These are phyloP conservation scores for Yarrowia sp. DNA, from an alignment of 805 yeast species.

Conservation along the genomic window DNA sequence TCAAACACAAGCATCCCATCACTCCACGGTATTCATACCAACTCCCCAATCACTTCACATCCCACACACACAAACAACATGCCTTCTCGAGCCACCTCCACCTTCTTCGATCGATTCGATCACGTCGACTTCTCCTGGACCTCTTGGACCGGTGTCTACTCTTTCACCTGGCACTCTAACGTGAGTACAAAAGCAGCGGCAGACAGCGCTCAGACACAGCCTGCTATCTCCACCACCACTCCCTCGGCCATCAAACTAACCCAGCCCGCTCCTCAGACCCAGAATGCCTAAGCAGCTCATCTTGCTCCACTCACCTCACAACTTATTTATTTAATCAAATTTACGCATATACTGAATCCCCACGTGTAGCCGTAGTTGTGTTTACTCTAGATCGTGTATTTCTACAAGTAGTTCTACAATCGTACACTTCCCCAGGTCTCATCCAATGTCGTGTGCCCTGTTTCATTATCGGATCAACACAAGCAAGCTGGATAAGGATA, in stretches of 20 bases:
- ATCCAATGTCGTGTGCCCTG: neutral
- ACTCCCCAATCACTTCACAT: neutral
- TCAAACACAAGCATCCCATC: neutral
- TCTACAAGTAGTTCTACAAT: too few relatives aligned
- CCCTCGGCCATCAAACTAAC: too few relatives aligned
- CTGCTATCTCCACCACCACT: neutral
- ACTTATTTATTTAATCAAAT: neutral
- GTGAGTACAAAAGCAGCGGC: too few relatives aligned
- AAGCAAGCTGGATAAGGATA: slow-evolving; percentile 15
- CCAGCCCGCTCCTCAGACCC: neutral
- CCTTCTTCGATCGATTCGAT: slow-evolving; percentile 20
- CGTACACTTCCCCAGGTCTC: neutral
- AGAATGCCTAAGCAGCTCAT: neutral
- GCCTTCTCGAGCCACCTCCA: slow-evolving; percentile 26
- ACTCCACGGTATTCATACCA: neutral
- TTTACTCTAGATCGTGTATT: neutral
- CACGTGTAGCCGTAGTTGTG: neutral
- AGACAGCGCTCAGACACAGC: neutral
- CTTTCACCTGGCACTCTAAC: slow-evolving; percentile 15
- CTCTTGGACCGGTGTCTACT: slow-evolving; percentile 9
- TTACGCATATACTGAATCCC: neutral
- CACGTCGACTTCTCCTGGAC: slow-evolving; percentile 25
- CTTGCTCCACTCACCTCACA: neutral
- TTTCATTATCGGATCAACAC: slow-evolving; percentile 13
- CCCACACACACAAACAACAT: neutral